Percentiles rank a stretch among this genome's conserved stretches.
These are phyloP conservation scores for Candida montana DNA, from an alignment of 805 yeast genomes.

Conservation along the genomic window DNA sequence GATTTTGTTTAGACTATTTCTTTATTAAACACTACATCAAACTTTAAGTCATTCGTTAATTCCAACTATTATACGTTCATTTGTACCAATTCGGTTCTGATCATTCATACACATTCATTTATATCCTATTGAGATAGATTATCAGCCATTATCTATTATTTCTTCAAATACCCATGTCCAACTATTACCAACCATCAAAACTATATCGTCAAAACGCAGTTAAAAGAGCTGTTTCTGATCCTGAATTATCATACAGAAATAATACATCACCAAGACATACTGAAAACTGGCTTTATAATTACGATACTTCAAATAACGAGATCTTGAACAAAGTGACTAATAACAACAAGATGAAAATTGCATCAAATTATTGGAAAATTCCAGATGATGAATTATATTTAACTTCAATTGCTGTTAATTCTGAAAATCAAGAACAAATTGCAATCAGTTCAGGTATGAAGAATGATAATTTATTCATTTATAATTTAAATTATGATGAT, in stretches of 20 bases:
- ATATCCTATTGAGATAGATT: no score
- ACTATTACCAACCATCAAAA: slow-evolving; percentile 21
- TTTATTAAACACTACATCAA: no score
- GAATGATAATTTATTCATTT: slow-evolving; percentile 45
- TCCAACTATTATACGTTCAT: background rate
- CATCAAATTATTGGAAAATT: slow-evolving; percentile 25
- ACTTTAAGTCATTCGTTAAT: background rate
- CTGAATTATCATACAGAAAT: slow-evolving; percentile 5
- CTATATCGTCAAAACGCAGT: slow-evolving; percentile 26
- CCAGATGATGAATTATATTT: slow-evolving; percentile 35
- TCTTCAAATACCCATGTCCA: slow-evolving; percentile 11
- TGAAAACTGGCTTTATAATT: slow-evolving; percentile 20
- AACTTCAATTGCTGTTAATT: slow-evolving; percentile 37
- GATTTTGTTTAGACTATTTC: background rate
- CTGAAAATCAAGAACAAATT: slow-evolving; percentile 28
- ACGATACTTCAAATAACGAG: slow-evolving; percentile 22
- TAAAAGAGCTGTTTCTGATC: slow-evolving; percentile 15
- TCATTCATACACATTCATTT: no score
- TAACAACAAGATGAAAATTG: slow-evolving; percentile 31
- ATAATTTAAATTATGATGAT: slow-evolving; percentile 36
- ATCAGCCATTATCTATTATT: no score
- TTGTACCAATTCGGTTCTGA: background rate
- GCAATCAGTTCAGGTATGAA: slow-evolving; percentile 48
- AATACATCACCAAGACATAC: slow-evolving; percentile 11
- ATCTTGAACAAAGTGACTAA: slow-evolving; percentile 39